Conservation (phyloP, 805 yeast genomes). For the Lachancea fermentati region DNA sequence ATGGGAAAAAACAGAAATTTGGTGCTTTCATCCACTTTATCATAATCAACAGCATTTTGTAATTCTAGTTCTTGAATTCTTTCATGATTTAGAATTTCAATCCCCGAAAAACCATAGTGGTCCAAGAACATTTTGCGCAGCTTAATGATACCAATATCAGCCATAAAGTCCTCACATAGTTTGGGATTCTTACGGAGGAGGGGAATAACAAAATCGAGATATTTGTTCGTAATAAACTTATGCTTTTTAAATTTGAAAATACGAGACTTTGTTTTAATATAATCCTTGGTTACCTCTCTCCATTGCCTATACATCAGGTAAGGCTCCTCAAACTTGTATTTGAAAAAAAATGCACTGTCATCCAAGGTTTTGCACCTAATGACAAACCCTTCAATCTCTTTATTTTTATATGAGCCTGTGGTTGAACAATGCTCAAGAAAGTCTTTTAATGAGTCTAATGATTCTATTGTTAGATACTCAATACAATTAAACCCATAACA, state of each 20-base stretch:
- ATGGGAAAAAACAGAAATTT: constrained; percentile 72
- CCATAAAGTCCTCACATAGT: constrained; percentile 39
- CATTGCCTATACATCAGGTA: constrained; percentile 84
- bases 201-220: constrained; percentile 60
- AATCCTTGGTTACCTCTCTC: constrained; percentile 75
- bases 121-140: constrained; percentile 62
- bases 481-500: constrained; percentile 68
- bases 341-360: constrained; percentile 57
- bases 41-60: constrained; percentile 34
- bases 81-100: constrained; percentile 48
- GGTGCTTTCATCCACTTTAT: constrained; percentile 34
- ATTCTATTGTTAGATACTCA: constrained; percentile 38
- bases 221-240: constrained; percentile 55
- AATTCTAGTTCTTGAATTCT: constrained; percentile 34
- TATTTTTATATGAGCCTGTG: constrained; percentile 64
- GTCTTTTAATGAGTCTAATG: constrained; percentile 38
- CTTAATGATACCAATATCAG: constrained; percentile 68
- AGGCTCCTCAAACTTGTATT: constrained; percentile 93
- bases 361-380: constrained; percentile 49
- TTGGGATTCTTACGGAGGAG: constrained; percentile 46
- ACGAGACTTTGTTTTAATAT: constrained; percentile 35
- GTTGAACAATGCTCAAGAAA: constrained; percentile 53
- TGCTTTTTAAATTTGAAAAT: constrained; percentile 45
- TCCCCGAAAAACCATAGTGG: constrained; percentile 49
- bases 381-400: constrained; percentile 91